Evolutionary conservation across 177 flowering plant genomes (phyloP), one percentile per base, ranked within the genome.

Genomic region (Vitis hybrid): DNA sequence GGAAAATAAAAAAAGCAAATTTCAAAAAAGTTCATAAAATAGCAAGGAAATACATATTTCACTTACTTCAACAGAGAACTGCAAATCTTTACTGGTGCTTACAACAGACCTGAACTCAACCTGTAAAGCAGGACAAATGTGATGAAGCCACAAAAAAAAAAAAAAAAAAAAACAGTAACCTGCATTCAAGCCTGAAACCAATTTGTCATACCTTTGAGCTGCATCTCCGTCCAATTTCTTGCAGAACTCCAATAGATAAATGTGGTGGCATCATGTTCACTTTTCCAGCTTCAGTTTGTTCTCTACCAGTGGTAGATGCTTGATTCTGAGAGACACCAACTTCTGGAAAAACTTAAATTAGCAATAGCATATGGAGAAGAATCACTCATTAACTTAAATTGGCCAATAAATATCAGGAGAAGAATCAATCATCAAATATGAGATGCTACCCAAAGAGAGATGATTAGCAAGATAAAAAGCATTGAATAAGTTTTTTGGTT

Each of bases 191-290:
- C 4, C 24, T 48, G 11, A 11, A 35, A 68, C n/a, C 30, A 58
- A 64, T n/a, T 10, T 30, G 50, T 41, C 46, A 1, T 83, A 92
- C 98, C 99, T 91, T 91, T 11, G 91, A 85, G 69, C 82, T 78
- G 77, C 97, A 91, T 75, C 89, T 82, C 49, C 89, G 77, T 66
- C 90, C 99, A 84, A 95, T 95, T 86, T 95, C 99, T 75, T 88
- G 96, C 78, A 95, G 80, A 35, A 85, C 99, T 48, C 85, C 83
- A 60, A 90, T 84, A 66, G 86, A 81, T 65, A 90, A 72, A 69
- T 89, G 74, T 21, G 92, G 74, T 21, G 84, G 80, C 49, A 79
- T 71, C 49, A 69, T 51, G 70, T 74, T 79, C 48, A 35, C 54
- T 64, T 81, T 93, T 72, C 79, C 85, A 76, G 74, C 80, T 74